These are phyloP conservation scores for Cyclotella choctawhatcheeana DNA, from an alignment of 108 stramenopile genomes.

Conservation along the genomic window DNA sequence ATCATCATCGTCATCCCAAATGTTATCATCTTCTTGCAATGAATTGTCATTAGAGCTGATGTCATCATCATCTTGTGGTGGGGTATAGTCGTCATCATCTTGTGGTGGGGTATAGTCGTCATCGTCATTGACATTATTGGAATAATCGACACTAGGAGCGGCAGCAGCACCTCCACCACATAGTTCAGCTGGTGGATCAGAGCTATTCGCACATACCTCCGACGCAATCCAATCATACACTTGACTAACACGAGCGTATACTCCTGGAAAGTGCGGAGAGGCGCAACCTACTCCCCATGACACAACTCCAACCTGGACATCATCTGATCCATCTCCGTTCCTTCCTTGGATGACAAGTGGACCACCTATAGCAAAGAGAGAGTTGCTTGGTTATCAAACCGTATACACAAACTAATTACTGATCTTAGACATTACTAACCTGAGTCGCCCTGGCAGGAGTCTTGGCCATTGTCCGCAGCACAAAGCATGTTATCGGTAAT, in stretches of 20 bases:
- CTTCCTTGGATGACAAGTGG: constrained; percentile 36
- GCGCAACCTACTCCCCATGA: constrained; percentile 45
- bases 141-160: too few relatives aligned
- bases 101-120: too few relatives aligned
- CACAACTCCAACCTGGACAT: constrained; percentile 43
- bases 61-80: not conserved
- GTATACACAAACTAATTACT: too few relatives aligned
- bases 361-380: too few relatives aligned
- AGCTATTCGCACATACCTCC: constrained; percentile 31
- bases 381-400: too few relatives aligned
- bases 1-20: not conserved
- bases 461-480: constrained; percentile 23
- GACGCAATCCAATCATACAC: constrained; percentile 41
- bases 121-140: not conserved
- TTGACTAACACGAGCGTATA: constrained; percentile 41
- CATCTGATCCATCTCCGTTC: constrained; percentile 9
- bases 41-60: not conserved
- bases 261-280: constrained; percentile 32
- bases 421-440: too few relatives aligned
- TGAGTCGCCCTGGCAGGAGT: constrained; percentile 32
- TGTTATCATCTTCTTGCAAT: not conserved
- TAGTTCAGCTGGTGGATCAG: constrained; percentile 6
- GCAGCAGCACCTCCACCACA: not conserved
- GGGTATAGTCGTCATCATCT: not conserved
- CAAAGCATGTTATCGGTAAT: constrained; percentile 51